Conservation (phyloP, 2,329 filamentous ascomycete genomes). For the Penicillium hesseltinei region DNA sequence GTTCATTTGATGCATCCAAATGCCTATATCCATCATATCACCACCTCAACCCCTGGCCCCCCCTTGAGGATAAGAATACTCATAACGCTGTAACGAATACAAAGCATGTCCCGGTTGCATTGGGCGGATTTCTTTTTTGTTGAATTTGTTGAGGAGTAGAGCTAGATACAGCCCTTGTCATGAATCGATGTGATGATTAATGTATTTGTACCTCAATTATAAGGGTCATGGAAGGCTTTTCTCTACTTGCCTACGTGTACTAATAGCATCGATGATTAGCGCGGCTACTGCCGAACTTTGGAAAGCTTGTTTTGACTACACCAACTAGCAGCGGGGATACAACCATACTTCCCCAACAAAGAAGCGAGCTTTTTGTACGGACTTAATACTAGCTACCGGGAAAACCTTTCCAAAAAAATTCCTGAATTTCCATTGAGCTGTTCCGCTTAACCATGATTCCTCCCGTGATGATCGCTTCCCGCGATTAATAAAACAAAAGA, state of each 20-base stretch:
- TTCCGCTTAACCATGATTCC: neutral
- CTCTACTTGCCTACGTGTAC: neutral
- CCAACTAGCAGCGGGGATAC: neutral
- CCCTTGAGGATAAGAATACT: neutral
- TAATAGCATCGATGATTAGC: neutral
- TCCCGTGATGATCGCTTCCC: neutral
- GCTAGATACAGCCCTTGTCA: neutral
- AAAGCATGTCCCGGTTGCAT: constrained; percentile 12
- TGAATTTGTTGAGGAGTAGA: neutral
- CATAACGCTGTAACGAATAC: constrained; percentile 19
- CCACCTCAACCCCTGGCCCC: neutral
- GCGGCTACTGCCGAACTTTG: neutral
- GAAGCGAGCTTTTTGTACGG: neutral
- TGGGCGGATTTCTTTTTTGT: constrained; percentile 7
- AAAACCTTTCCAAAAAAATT: neutral
- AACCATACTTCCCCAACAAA: neutral
- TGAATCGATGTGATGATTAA: neutral
- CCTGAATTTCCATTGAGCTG: neutral
- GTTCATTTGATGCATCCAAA: constrained; percentile 37
- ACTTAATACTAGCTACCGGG: neutral
- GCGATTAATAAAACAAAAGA: neutral
- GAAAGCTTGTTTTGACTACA: constrained; percentile 2
- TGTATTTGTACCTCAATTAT: neutral
- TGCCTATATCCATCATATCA: neutral
- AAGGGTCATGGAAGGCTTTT: neutral